These are phyloP conservation scores for Rhododendron henanense DNA, from an alignment of 148 eudicot species.

Conservation along the genomic window DNA sequence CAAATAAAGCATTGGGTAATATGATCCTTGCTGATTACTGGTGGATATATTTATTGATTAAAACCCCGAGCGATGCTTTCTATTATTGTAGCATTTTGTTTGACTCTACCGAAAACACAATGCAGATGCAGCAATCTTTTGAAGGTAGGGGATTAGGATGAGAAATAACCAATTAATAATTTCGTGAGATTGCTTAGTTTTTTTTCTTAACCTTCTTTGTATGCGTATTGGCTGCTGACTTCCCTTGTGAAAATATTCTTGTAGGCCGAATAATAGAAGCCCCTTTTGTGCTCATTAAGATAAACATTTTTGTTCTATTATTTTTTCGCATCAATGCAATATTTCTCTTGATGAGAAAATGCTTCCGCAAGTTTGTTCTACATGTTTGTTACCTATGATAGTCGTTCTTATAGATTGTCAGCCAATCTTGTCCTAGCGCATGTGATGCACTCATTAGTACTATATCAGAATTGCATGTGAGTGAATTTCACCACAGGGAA, in stretches of 20 bases:
- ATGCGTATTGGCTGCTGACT: neutral
- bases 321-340: neutral
- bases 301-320: neutral
- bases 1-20: neutral
- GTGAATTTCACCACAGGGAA: neutral
- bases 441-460: neutral
- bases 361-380: neutral
- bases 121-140: neutral
- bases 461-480: neutral
- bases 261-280: neutral
- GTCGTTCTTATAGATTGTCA: neutral
- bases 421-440: neutral
- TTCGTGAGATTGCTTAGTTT: neutral
- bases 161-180: neutral
- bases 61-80: neutral
- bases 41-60: too few relatives aligned
- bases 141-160: neutral
- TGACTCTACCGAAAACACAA: neutral
- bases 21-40: neutral
- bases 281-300: neutral
- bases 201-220: neutral
- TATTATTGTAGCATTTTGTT: neutral
- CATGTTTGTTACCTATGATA: neutral
- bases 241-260: neutral
- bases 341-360: neutral